These are phyloP conservation scores for Mycena floridula DNA, from an alignment of 768 basidiomycete genomes.

Conservation along the genomic window DNA sequence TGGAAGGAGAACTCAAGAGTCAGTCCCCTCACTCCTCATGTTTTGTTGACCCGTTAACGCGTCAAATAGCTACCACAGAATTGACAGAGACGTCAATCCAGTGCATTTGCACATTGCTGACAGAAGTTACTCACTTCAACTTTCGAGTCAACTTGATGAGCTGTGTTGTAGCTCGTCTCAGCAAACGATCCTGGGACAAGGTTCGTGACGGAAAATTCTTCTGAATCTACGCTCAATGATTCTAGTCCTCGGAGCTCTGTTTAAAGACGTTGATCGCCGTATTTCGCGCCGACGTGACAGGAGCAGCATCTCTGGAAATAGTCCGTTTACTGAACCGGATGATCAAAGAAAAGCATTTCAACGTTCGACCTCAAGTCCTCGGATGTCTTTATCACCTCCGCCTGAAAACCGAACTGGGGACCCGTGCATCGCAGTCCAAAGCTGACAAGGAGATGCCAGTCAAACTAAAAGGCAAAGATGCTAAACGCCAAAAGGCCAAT, in stretches of 20 bases:
- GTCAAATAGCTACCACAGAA: constrained; percentile 59
- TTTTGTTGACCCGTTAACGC: no score
- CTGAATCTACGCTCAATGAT: constrained; percentile 8
- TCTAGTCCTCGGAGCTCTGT: constrained; percentile 81
- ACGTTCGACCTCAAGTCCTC: constrained; percentile 84
- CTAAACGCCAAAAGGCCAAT: constrained; percentile 54
- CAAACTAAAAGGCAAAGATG: constrained; percentile 34
- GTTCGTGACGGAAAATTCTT: constrained; percentile 36
- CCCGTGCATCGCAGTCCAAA: constrained; percentile 69
- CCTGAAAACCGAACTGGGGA: constrained; percentile 77
- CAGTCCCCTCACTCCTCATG: constrained; percentile 2
- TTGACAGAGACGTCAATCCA: constrained; percentile 66
- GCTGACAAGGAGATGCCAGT: constrained; percentile 44
- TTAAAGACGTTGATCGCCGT: constrained; percentile 75
- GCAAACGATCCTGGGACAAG: constrained; percentile 84
- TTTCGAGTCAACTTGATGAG: constrained; percentile 91
- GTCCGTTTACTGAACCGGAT: constrained; percentile 91
- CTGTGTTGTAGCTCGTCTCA: constrained; percentile 75
- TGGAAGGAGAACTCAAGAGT: constrained; percentile 90
- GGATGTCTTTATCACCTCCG: constrained; percentile 81
- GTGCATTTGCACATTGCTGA: constrained; percentile 83
- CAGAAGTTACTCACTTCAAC: constrained; percentile 92
- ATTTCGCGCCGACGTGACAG: constrained; percentile 78
- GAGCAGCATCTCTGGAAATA: constrained; percentile 76
- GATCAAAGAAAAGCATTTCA: constrained; percentile 90